Percentiles rank a stretch among this genome's conserved stretches.
Evolutionary conservation across 2,329 filamentous ascomycete genomes (phyloP).

Genomic region (Aspergillus candidus): DNA sequence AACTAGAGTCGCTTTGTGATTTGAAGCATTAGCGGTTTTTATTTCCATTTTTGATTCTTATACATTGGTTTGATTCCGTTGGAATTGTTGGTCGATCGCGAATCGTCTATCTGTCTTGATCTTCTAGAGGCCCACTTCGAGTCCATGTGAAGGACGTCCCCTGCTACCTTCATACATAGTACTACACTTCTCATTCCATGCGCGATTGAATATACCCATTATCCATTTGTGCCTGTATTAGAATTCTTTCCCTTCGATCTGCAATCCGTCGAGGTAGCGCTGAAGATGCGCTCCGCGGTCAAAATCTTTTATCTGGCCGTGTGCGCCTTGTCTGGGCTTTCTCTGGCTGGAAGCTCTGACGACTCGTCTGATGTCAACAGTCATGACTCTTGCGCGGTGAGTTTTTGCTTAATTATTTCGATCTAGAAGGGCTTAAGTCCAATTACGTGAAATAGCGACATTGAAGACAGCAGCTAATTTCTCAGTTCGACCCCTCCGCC

Average conservation of each 20-base stretch:
- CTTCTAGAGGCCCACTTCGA: too few relatives aligned
- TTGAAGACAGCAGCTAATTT: conserved; percentile 4
- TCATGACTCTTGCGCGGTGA: conserved; percentile 52
- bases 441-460: too few relatives aligned
- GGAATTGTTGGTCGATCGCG: neutral
- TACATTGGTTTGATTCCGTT: neutral
- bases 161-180: neutral
- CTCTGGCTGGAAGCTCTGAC: conserved; percentile 42
- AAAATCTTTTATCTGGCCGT: conserved; percentile 57
- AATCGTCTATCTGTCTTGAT: neutral
- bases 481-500: conserved; percentile 75
- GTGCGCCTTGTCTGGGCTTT: conserved; percentile 51
- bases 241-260: neutral
- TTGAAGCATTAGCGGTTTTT: neutral
- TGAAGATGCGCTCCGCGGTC: conserved; percentile 48
- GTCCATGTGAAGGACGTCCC: neutral
- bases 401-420: conserved; percentile 19
- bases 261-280: neutral
- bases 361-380: conserved; percentile 27
- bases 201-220: neutral
- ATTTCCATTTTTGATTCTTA: neutral
- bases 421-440: neutral
- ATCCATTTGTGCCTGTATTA: neutral
- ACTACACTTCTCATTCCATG: neutral
- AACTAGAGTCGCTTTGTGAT: neutral